These are phyloP conservation scores for Geosmithia flava DNA, from an alignment of 2,329 filamentous ascomycete species.

Conservation along the genomic window DNA sequence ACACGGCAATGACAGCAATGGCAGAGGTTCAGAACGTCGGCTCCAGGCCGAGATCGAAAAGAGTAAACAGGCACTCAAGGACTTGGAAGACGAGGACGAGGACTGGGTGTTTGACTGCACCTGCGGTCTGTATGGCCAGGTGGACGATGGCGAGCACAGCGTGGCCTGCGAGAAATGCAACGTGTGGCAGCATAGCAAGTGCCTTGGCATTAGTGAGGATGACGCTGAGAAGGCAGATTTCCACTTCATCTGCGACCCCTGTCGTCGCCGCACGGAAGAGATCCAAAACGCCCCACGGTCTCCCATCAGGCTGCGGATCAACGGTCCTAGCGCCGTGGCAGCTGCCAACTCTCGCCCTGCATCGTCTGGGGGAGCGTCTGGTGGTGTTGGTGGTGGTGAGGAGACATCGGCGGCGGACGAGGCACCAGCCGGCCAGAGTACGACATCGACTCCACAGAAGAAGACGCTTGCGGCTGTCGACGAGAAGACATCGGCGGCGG, in stretches of 20 bases:
- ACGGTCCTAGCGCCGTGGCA: conserved; percentile 6
- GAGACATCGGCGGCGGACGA: no score
- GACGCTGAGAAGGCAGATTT: conserved; percentile 81
- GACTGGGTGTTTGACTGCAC: conserved; percentile 93
- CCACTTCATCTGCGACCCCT: conserved; percentile 72
- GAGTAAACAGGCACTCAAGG: conserved; percentile 63
- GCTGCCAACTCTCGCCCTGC: conserved; percentile 1
- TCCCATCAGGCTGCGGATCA: conserved; percentile 41
- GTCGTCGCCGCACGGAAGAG: conserved; percentile 54
- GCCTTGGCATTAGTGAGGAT: conserved; percentile 64
- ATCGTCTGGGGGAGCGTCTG: neutral
- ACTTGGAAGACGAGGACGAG: conserved; percentile 62
- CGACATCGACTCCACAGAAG: no score
- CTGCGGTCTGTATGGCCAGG: conserved; percentile 81
- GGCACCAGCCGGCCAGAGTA: no score
- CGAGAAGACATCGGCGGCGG: no score
- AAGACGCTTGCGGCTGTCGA: conserved; percentile 2
- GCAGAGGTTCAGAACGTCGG: conserved; percentile 63
- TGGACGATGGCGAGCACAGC: conserved; percentile 90
- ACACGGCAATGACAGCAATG: conserved; percentile 32
- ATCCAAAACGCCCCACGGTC: conserved; percentile 44
- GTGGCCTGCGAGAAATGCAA: conserved; percentile 89
- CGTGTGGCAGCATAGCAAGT: conserved; percentile 95
- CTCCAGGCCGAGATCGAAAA: conserved; percentile 74
- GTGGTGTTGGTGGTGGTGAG: neutral